Conservation (phyloP, 2,329 filamentous ascomycete genomes). For the Fusarium sublunatum region DNA sequence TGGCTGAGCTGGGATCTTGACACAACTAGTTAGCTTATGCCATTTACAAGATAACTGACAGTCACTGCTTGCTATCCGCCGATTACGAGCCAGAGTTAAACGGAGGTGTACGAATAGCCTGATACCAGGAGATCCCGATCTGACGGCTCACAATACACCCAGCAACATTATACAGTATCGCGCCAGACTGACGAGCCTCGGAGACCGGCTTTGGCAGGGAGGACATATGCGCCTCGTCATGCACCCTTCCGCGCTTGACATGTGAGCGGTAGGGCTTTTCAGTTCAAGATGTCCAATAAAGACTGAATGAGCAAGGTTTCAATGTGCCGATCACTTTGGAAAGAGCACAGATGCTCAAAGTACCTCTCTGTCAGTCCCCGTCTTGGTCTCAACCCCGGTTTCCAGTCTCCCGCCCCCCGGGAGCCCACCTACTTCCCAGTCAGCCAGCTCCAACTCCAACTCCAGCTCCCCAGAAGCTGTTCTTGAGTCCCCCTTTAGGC, state of each 20-base stretch:
- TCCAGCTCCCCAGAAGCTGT: conserved; percentile 29
- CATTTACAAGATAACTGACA: conserved; percentile 31
- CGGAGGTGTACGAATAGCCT: conserved; percentile 13
- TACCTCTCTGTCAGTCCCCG: conserved; percentile 30
- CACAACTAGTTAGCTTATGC: conserved; percentile 10
- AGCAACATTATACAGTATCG: conserved; percentile 36
- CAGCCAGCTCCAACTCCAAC: conserved; percentile 30
- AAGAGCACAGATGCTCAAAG: conserved; percentile 38
- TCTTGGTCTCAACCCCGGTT: conserved; percentile 34
- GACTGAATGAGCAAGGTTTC: conserved; percentile 31
- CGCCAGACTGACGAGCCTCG: conserved; percentile 34
- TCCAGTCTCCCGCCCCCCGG: conserved; percentile 25
- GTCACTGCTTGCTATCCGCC: conserved; percentile 12
- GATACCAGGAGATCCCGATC: conserved; percentile 30
- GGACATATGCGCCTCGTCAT: conserved; percentile 37
- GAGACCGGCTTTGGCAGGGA: conserved; percentile 15
- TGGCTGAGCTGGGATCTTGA: conserved; percentile 29
- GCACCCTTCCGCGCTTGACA: conserved; percentile 43
- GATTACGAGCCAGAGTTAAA: not conserved
- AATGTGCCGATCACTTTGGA: conserved; percentile 42
- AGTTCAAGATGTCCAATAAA: conserved; percentile 42
- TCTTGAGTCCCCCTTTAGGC: conserved; percentile 38
- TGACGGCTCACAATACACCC: conserved; percentile 26
- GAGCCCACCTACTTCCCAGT: conserved; percentile 38
- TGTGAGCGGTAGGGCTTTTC: conserved; percentile 45